Evolutionary conservation across 2,329 filamentous ascomycete genomes (phyloP), one percentile per base, ranked within the genome.

Genomic region (Uncinocarpus reesii): DNA sequence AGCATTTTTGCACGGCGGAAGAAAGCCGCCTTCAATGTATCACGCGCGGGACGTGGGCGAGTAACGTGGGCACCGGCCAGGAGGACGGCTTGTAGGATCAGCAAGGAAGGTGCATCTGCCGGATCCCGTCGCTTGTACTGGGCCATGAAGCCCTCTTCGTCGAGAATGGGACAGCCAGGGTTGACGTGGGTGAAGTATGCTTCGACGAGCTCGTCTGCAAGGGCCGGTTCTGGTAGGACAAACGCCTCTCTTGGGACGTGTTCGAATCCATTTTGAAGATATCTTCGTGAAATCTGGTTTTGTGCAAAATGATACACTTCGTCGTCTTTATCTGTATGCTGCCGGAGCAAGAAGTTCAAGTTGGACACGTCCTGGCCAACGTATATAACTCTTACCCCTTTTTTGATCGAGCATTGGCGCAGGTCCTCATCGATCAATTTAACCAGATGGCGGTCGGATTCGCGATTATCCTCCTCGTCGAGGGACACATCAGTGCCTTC

Each of bases 351-450:
- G 53, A 76, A 76, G 47, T 74, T 74, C 54, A 77, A 67, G 50
- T 77, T 78, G 28, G 75, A 78, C 50, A 75, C 68, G 52, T 76
- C 74, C 48, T 73, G 72, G 5, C 75, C 75, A 37, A 78, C 74
- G 54, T 75, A 78, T 48, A 73, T 74, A 8, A 74, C 69, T 20
- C 74, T 69, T 13, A 72, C 70, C 2, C 67, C 64, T 44, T 65
- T 62, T 29, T 69, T 63, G n/a, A 77, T 75, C 47, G 73, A 70
- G 15, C 69, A 61, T 18, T 65, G 60, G 26, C 66, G 51, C 16
- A 71, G 68, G 42, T 74, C 70, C 36, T 70, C 66, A 49, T 75
- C 71, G 44, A 76, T 71, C 41, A 76, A 66, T 52, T 75, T 72
- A 42, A 72, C 70, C 15, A 76, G 60, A 41, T 71, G 71, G 32